Evolutionary conservation across 1,139 yeast species (phyloP).

Genomic region (Pneumocystis oryctolagi): DNA sequence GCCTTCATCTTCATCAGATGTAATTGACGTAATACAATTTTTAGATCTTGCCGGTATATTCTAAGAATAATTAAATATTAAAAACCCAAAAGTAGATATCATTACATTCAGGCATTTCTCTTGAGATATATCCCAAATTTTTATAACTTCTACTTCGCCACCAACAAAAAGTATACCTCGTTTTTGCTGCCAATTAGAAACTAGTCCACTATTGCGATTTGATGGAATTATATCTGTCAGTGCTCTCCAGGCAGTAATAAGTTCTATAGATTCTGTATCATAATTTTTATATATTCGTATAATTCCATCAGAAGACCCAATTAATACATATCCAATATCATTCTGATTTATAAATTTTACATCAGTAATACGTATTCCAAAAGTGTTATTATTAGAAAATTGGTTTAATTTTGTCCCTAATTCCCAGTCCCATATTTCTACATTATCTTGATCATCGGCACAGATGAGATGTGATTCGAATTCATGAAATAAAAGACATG

Average conservation of each 20-base stretch:
- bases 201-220: conserved; percentile 67
- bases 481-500: conserved; percentile 65
- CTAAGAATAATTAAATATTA: not conserved
- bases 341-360: conserved; percentile 80
- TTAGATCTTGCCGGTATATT: conserved; percentile 89
- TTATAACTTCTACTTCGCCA: conserved; percentile 84
- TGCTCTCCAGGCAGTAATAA: conserved; percentile 87
- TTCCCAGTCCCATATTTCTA: conserved; percentile 86
- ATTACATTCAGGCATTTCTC: conserved; percentile 54
- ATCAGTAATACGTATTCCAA: conserved; percentile 79
- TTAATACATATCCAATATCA: conserved; percentile 65
- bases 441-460: conserved; percentile 70
- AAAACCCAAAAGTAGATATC: not conserved
- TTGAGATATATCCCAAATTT: conserved; percentile 94
- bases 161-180: conserved; percentile 82
- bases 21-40: conserved; percentile 72
- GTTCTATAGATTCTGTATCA: conserved; percentile 42
- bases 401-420: conserved; percentile 40
- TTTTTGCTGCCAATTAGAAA: conserved; percentile 94
- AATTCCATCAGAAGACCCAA: conserved; percentile 90
- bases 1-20: conserved; percentile 96
- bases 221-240: conserved; percentile 69
- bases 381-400: conserved; percentile 74
- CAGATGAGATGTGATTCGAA: conserved; percentile 74
- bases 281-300: conserved; percentile 72